Base-by-base conservation (phyloP, 2,329 filamentous ascomycete genomes). In the Calonectria multiphialidica region DNA sequence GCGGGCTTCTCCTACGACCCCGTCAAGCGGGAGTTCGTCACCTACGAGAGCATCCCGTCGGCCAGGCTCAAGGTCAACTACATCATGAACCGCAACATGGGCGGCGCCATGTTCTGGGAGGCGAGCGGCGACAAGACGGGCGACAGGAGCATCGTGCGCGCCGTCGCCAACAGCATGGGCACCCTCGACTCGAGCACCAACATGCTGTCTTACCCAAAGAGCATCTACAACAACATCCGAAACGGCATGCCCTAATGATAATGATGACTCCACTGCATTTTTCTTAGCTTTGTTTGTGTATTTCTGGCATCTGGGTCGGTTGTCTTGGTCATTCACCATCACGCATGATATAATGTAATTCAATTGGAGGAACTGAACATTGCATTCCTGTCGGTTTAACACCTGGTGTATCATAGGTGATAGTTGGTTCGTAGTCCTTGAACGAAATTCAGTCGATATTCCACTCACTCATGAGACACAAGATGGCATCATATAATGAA, bases 91-190 rank as follows among this genome's bases (percentile, higher is more conserved):
- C 86, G 87, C 66, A 86, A 89, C 0, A 88, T 97, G 1, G 94
- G 93, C 1, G 95, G 95, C 15, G 92, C 90, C 0, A 94, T 97
- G 87, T 97, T 93, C 89, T 98, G 95, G 95, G 94, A 97, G 83
- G 92, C 91, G 12, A 93, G 90, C 75, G 92, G 91, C 15, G 95
- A 97, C 78, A 85, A 82, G 74, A 76, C 73, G 0, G 88, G 86
- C 37, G 79, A 78, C 1, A 74, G 77, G 23, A 95, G 93, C 77
- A 83, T 97, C 74, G 90, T 94, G 23, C 81, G 84, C 21, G 87
- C 87, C 9, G 80, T 90, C 73, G 86, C 87, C 3, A 82, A 82
- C 45, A 80, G 77, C 4, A 81, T 92, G 73, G 87, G 87, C 8
- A 75, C 74, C 2, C 81, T 92, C 13, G 90, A 93, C 28, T 76